Conservation (phyloP, 2,329 filamentous ascomycete species). For the Didymella exigua region DNA sequence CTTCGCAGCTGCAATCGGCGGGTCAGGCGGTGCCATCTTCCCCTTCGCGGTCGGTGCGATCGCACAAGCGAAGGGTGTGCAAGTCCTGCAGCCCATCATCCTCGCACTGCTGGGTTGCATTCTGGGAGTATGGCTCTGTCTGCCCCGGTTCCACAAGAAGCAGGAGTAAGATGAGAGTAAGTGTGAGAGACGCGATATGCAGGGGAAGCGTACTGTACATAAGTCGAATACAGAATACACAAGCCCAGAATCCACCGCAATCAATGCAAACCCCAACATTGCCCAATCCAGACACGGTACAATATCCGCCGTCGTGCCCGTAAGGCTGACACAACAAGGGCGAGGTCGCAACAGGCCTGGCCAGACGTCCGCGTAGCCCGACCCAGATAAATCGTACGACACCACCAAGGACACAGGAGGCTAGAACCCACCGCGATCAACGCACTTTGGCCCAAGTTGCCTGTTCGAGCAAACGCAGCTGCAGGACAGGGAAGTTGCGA, state of each 20-base stretch:
- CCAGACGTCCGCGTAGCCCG: background rate
- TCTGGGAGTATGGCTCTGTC: slow-evolving; percentile 57
- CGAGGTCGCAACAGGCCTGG: background rate
- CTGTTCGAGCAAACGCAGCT: background rate
- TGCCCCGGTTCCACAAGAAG: slow-evolving; percentile 56
- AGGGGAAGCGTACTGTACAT: too few species aligned
- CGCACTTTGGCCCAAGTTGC: background rate
- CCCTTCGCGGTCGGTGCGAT: slow-evolving; percentile 72
- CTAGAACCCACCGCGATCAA: background rate
- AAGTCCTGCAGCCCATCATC: slow-evolving; percentile 65
- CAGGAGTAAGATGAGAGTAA: slow-evolving; percentile 31
- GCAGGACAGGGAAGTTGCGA: too few species aligned
- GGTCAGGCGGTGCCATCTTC: slow-evolving; percentile 71
- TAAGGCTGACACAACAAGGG: too few species aligned
- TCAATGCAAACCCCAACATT: background rate
- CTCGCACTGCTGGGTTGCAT: slow-evolving; percentile 60
- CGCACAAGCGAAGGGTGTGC: slow-evolving; percentile 65
- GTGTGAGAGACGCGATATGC: too few species aligned
- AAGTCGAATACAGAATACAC: background rate
- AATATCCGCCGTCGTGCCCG: too few species aligned
- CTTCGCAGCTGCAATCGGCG: slow-evolving; percentile 79
- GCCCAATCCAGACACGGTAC: background rate
- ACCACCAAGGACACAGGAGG: background rate
- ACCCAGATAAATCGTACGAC: background rate
- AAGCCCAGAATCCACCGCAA: background rate